phyloP scores from a whole-genome alignment of 495 filamentous ascomycete genomes.

The Niebla homalea region DNA sequence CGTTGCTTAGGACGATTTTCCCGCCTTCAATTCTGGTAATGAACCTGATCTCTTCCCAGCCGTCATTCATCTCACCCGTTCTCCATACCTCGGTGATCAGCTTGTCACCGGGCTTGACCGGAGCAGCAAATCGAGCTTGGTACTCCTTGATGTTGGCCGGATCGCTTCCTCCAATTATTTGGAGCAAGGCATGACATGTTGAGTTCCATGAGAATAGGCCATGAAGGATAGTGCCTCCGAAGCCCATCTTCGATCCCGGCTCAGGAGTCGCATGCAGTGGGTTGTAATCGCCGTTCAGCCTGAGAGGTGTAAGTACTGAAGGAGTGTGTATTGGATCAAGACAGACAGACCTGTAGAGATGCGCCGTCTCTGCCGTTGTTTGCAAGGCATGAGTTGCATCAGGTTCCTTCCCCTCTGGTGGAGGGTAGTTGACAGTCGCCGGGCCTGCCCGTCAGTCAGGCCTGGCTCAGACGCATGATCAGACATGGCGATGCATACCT shows the following conservation, averaged over 20 bases:
- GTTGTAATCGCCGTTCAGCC: slow-evolving; percentile 85
- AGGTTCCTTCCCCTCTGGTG: slow-evolving; percentile 57
- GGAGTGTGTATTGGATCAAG: background rate
- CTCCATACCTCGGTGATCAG: slow-evolving; percentile 38
- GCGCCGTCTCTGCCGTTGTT: slow-evolving; percentile 54
- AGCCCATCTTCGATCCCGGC: slow-evolving; percentile 78
- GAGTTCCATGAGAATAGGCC: slow-evolving; percentile 78
- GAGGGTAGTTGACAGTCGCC: slow-evolving; percentile 57
- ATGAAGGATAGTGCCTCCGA: slow-evolving; percentile 79
- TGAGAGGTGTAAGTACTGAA: slow-evolving; percentile 10
- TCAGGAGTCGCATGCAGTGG: slow-evolving; percentile 76
- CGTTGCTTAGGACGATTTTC: slow-evolving; percentile 73
- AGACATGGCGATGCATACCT: slow-evolving; percentile 29
- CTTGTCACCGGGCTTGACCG: slow-evolving; percentile 58
- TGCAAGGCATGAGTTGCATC: slow-evolving; percentile 58
- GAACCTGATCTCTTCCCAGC: slow-evolving; percentile 73
- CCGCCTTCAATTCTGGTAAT: slow-evolving; percentile 55
- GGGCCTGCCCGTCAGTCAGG: slow-evolving; percentile 34
- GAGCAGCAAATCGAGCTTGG: slow-evolving; percentile 75
- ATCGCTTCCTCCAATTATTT: slow-evolving; percentile 59
- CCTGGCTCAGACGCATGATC: background rate
- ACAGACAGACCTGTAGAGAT: slow-evolving; percentile 48
- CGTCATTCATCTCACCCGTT: slow-evolving; percentile 43
- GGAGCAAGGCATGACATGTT: slow-evolving; percentile 60
- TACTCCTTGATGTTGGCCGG: slow-evolving; percentile 70